Evolutionary conservation across 2,329 filamentous ascomycete species (phyloP), one percentile per base, ranked within the genome.

Genomic region (Zarea fungicola): DNA sequence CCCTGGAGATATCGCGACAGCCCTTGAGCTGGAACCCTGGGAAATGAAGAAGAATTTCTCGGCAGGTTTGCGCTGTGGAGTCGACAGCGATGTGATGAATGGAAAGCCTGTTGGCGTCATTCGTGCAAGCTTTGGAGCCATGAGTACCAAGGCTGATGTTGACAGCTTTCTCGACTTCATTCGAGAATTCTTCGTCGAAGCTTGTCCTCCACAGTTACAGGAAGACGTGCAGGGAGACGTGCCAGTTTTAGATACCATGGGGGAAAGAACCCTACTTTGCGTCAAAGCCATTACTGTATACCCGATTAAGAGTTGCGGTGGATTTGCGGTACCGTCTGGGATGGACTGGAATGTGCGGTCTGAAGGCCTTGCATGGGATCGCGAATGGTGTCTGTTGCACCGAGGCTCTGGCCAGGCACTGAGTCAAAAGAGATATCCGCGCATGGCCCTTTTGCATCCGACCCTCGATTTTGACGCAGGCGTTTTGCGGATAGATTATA

Each of bases 301-400:
- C 60, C 93, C 93, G 0, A 91, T 99, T 61, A 99, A 99, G 66
- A 96, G 90, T 62, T 97, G 93, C 59, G 87, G 83, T 14, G 87
- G 87, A 1, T 95, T 86, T 63, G 72, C 72, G 29, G 74, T 97
- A 25, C 85, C 89, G 1, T 53, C 68, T 1, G 76, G 72, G 2
- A 70, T 69, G 7, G 62, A 74, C 13, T 99, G 93, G 93, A 82
- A 87, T 58, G 76, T 97, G 18, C 81, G 79, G 48, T 74, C 78
- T 7, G 90, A 96, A 68, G 93, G 93, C 0, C 73, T 99, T 3
- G 86, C 84, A 8, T 97, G 92, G 90, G 93, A 99, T 64, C 79
- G 93, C 53, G 92, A 97, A 70, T 99, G 93, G 92, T 97, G 92
- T 67, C 72, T 99, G 18, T 76, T 99, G 13, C 91, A 96, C 62